Evolutionary conservation across 176 grass and related monocot species (phyloP), one percentile per base, ranked within the genome.

Genomic region (Oryza longistaminata): DNA sequence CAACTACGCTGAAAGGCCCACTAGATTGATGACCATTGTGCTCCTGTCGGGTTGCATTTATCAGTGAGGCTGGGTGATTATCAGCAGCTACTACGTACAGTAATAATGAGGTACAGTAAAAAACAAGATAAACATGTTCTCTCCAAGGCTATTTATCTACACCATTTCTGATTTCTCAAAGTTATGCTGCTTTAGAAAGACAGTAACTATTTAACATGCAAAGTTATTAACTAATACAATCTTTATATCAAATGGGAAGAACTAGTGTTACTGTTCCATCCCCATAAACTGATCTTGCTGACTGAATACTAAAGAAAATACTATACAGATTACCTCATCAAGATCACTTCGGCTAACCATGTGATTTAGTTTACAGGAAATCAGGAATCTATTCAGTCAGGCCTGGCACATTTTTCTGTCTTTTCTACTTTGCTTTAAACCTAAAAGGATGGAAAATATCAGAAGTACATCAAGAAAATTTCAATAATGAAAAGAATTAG

Each of bases 1-100:
- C 39, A 83, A 83, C 83, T 78, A 68, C 37, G 40, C 53, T 40
- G 55, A 87, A 62, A 75, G 50, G 81, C 64, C 64, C 80, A 83
- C 70, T 62, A 39, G 79, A 65, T 68, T 46, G 69, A 76, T 66
- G 50, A 2, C 52, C 39, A 70, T 76, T 62, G 49, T 40, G 64
- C 39, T 70, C 77, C 3, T 71, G 58, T 83, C 34, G 53, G 84
- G 31, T 85, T 76, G 78, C 78, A 90, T 77, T 85, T 85, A 90
- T 53, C 64, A 71, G 11, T 16, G 65, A 53, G 22, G 42, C 74
- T n/a, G 74, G 22, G 7, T 26, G 35, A 77, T 77, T 52, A 77
- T 58, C 12, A 82, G 26, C 17, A 64, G 19, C 74, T 49, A 55
- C 52, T 55, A 75, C 55, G 26, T 25, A 82, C 6, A 66, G 67